Evolutionary conservation across 345 rosid species (phyloP).

Genomic region (Cardiospermum halicacabum): DNA sequence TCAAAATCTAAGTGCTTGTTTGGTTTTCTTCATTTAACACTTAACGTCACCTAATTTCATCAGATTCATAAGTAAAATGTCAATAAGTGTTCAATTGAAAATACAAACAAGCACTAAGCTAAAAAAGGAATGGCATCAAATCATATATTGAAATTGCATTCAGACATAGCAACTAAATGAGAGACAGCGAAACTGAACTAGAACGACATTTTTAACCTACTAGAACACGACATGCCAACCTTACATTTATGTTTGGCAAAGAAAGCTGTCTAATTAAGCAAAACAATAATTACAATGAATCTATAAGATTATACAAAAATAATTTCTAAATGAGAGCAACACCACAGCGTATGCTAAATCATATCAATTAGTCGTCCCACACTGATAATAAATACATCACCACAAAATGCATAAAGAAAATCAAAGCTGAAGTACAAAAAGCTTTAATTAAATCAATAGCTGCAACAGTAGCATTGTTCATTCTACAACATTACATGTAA

Average conservation of each 20-base stretch:
- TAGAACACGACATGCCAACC: background rate
- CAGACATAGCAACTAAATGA: background rate
- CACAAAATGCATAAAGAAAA: too few species aligned
- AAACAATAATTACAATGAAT: background rate
- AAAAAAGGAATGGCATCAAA: background rate
- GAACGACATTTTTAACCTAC: background rate
- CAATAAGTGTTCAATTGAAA: background rate
- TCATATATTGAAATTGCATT: background rate
- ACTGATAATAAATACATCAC: too few species aligned
- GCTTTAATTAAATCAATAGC: too few species aligned
- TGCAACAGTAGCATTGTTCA: too few species aligned
- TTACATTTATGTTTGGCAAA: background rate
- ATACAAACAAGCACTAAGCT: background rate
- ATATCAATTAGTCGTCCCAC: too few species aligned
- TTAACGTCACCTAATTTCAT: too few species aligned
- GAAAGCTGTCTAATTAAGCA: background rate
- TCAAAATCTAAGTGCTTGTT: too few species aligned
- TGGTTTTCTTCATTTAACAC: too few species aligned
- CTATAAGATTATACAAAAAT: background rate
- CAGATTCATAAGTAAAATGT: too few species aligned
- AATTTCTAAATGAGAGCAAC: background rate
- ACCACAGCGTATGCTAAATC: too few species aligned
- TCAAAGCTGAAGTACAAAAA: too few species aligned
- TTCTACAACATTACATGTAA: too few species aligned
- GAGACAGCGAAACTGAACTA: background rate